Base-by-base conservation (phyloP, 2,329 filamentous ascomycete species). In the Ophioceras dolichostomum region DNA sequence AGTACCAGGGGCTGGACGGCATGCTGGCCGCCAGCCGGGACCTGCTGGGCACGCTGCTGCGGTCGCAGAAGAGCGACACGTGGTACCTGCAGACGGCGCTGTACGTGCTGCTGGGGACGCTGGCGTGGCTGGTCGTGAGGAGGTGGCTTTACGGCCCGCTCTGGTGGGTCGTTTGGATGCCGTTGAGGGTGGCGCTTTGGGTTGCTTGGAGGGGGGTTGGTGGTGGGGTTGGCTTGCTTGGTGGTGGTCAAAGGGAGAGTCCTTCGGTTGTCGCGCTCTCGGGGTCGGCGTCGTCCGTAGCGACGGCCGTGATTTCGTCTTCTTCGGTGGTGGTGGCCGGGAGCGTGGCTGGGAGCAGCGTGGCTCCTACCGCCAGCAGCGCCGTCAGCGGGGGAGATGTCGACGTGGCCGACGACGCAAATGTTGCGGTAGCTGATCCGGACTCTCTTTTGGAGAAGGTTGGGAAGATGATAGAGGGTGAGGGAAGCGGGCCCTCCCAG, bases 51-150 rank as follows among this genome's bases (percentile, higher is more conserved):
- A 85, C 84, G 14, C 65, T 98, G 32, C 63, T 96, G 33, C 76
- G 76, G 43, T 91, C 84, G 45, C 86, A 93, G 54, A 98, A 98
- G 68, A 91, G 82, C 46, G 91, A 98, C 55, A 95, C 88, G 3
- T 98, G 91, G 91, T 98, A 98, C 55, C 72, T 98, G 24, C 83
- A 91, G 59, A 93, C 84, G 27, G 77, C 88, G 2, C 78, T 96
- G 46, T 93, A 88, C 54, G 69, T 95, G 48, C 70, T 96, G 13
- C 52, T 82, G 17, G 73, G 63, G 5, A 95, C 87, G 1, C 76
- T 88, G 30, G 68, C 65, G 21, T 98, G 91, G 91, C 69, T 98
- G 7, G 54, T 94, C 6, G 95, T 93, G 52, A 68, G 91, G 20
- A 68, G 91, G 32, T 66, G 89, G 29, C 53, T 98, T 7, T 98